Conservation (phyloP, 2,329 filamentous ascomycete species). For the Botryosphaeria agaves region DNA sequence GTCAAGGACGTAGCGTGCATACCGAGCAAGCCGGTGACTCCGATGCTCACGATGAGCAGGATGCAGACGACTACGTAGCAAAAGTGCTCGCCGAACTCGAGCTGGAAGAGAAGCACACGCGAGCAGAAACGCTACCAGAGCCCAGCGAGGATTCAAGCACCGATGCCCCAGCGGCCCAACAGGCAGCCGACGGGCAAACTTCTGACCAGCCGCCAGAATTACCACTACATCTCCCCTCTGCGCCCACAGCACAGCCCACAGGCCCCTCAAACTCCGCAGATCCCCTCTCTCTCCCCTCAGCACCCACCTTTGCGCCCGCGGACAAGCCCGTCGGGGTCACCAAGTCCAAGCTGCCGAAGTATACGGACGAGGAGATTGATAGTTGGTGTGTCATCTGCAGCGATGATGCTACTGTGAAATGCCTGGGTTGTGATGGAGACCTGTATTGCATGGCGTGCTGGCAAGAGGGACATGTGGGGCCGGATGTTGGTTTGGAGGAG, state of each 20-base stretch:
- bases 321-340: conserved; percentile 6
- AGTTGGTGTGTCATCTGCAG: conserved; percentile 73
- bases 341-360: conserved; percentile 18
- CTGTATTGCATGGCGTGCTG: conserved; percentile 67
- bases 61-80: conserved; percentile 28
- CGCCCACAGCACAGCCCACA: conserved; percentile 11
- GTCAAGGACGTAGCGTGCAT: too few species aligned
- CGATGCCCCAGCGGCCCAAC: neutral
- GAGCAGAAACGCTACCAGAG: conserved; percentile 5
- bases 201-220: neutral
- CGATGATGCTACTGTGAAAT: conserved; percentile 57
- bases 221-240: conserved; percentile 12
- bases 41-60: conserved; percentile 16
- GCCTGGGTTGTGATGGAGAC: conserved; percentile 52
- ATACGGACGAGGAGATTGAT: conserved; percentile 53
- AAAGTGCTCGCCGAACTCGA: conserved; percentile 28
- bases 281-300: conserved; percentile 29
- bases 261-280: conserved; percentile 5
- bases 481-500: conserved; percentile 53
- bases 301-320: conserved; percentile 22
- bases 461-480: conserved; percentile 61
- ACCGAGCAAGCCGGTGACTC: conserved; percentile 1
- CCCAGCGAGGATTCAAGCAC: neutral
- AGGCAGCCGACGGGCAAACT: neutral
- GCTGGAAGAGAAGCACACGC: conserved; percentile 22